phyloP scores from a whole-genome alignment of 2,329 filamentous ascomycete genomes.

The Rhynchosporium graminicola region DNA sequence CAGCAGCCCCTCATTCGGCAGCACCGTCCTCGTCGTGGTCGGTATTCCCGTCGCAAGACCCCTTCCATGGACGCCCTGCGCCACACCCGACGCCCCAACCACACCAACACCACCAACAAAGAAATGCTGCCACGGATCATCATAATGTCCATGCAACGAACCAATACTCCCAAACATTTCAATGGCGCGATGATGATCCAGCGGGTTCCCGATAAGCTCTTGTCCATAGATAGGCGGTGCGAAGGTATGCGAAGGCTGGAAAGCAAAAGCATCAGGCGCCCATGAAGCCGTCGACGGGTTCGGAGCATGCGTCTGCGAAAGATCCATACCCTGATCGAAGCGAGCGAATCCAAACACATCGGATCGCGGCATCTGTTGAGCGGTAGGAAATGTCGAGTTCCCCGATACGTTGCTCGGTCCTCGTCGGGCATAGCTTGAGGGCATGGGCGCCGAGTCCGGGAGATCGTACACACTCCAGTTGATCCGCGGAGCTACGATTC shows the following conservation, averaged over 20 bases:
- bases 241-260: not conserved
- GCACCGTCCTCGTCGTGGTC: not conserved
- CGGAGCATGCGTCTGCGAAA: not conserved
- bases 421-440: constrained; percentile 27
- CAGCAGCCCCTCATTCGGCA: too few relatives aligned
- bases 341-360: not conserved
- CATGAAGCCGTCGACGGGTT: not conserved
- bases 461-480: constrained; percentile 27
- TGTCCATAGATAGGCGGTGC: not conserved
- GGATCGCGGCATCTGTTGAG: constrained; percentile 4
- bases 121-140: constrained; percentile 31
- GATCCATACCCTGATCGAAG: not conserved
- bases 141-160: constrained; percentile 30
- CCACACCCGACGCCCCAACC: not conserved
- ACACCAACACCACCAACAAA: not conserved
- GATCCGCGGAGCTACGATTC: constrained; percentile 29
- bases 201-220: constrained; percentile 22
- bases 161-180: constrained; percentile 28
- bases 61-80: not conserved
- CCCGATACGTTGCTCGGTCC: constrained; percentile 8
- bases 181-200: constrained; percentile 24
- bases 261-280: not conserved
- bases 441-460: constrained; percentile 29
- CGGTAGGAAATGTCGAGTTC: constrained; percentile 10
- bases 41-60: not conserved